Base-by-base conservation (phyloP, 257 asterid genomes). In the Capsicum chinense region DNA sequence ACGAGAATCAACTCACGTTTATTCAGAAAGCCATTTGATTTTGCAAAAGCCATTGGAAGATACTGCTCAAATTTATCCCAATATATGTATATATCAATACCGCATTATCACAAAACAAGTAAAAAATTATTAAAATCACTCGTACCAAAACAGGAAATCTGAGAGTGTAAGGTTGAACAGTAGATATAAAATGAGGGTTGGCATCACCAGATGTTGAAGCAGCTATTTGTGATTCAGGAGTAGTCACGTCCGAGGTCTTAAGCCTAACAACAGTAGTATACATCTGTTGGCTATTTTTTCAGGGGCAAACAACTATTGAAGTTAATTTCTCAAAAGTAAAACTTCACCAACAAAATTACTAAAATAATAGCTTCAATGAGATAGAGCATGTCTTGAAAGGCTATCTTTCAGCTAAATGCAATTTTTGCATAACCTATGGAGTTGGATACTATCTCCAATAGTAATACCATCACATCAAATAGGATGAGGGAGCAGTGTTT, bases 141-240 rank as follows among this genome's bases (percentile, higher is more conserved):
- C 83, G 62, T 81, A 81, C 84, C 60, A 81, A 9, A 60, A 7
- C 1, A 47, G 15, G 37, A 19, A 11, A 1, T 10, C 44, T 60
- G 60, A 60, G 3, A 33, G 74, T 14, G 9, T 81, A 81, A 19
- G 62, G 60, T 62, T 62, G n/a, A 19, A 81, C 21, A 44, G 76
- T 62, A 66, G 76, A 39, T 52, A 62, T 9, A 44, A 81, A 81
- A 81, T 81, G 84, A 21, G 62, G 84, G 50, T 81, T 42, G 50
- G 70, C 33, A 60, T 62, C 47, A 62, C 48, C 56, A 56, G 52
- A 79, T 14, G 66, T 48, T 79, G 66, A 79, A 79, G 82, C 62
- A 44, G 84, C 9, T 19, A 5, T 33, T 60, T 58, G 84, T 81
- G 44, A 26, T 81, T 42, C 21, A 3, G 76, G 74, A 6, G 80